Evolutionary conservation across 257 asterid species (phyloP), one percentile per base, ranked within the genome.

Genomic region (Rhazya stricta): DNA sequence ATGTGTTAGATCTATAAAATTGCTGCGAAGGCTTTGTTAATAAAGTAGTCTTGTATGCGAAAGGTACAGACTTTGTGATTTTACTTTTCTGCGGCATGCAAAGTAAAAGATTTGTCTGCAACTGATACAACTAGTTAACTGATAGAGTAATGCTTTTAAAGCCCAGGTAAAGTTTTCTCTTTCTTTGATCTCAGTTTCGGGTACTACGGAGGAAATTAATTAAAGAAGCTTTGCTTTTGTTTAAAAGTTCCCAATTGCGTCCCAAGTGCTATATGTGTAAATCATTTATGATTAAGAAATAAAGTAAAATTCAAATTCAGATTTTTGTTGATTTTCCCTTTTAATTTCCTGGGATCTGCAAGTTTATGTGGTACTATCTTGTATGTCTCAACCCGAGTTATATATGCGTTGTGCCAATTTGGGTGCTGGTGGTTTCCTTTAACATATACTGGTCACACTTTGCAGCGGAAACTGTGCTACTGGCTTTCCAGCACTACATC

Each of bases 401-500:
- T 36, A 23, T 58, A 16, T 36, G 19, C 3, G 61, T n/a, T 19
- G 30, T 69, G 43, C 50, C 37, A 19, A 78, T 72, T 61, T 45
- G 30, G 50, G 36, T 66, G 29, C 21, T 23, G 74, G 15, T 68
- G 4, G 0, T 76, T 56, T n/a, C 7, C 27, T 58, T 58, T 45
- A 41, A 53, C 15, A 48, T 25, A 3, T 56, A 10, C 36, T 30
- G 54, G 12, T 78, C 71, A 32, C 48, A 60, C 77, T 54, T 77
- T 91, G 86, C 93, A 95, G 99, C 86, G 11, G 96, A 88, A 84
- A 88, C 96, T 62, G 85, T 69, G 60, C 54, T 85, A 45, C 84
- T 95, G 74, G 98, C 86, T 54, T 95, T 92, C 85, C 99, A 95
- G 75, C 99, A 95, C 80, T 95, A 87, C 85, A 85, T 95, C 13